These are phyloP conservation scores for Fusarium penzigii DNA, from an alignment of 2,329 filamentous ascomycete species.

Conservation along the genomic window DNA sequence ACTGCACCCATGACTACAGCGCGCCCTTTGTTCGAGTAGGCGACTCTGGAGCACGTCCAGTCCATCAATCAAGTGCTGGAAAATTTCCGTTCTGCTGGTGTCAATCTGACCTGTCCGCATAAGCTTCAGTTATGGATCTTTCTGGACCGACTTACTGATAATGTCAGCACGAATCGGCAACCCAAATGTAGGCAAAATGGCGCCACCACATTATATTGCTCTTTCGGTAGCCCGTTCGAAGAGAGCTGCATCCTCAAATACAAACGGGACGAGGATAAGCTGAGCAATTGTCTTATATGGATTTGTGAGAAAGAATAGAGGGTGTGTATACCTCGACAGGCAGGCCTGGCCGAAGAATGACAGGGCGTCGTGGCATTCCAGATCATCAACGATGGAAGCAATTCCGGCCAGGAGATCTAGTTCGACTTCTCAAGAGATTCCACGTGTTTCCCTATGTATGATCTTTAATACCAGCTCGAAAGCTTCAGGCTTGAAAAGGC, in stretches of 20 bases:
- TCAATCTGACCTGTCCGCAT: too few species aligned
- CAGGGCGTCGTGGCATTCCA: constrained; percentile 17
- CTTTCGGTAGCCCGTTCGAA: constrained; percentile 2
- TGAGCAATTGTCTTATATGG: constrained; percentile 3
- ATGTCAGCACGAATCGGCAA: constrained; percentile 7
- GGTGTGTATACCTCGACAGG: background rate
- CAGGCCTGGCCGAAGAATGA: too few species aligned
- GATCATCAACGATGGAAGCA: constrained; percentile 16
- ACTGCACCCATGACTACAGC: too few species aligned
- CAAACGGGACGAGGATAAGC: constrained; percentile 12
- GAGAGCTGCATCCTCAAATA: constrained; percentile 3
- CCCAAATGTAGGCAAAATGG: background rate
- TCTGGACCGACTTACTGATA: background rate
- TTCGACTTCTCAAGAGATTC: constrained; percentile 2
- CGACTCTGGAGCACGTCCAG: too few species aligned
- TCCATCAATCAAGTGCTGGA: too few species aligned
- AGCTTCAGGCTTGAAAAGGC: constrained; percentile 14
- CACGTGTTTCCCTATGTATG: constrained; percentile 13
- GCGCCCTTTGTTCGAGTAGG: too few species aligned
- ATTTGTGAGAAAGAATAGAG: background rate
- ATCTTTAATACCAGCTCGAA: constrained; percentile 19
- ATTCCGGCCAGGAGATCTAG: constrained; percentile 11
- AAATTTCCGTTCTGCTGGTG: too few species aligned
- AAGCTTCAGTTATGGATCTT: too few species aligned
- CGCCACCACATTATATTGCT: background rate